Evolutionary conservation across 2,329 filamentous ascomycete species (phyloP), one percentile per base, ranked within the genome.

Genomic region (Verticillium tricorpus): DNA sequence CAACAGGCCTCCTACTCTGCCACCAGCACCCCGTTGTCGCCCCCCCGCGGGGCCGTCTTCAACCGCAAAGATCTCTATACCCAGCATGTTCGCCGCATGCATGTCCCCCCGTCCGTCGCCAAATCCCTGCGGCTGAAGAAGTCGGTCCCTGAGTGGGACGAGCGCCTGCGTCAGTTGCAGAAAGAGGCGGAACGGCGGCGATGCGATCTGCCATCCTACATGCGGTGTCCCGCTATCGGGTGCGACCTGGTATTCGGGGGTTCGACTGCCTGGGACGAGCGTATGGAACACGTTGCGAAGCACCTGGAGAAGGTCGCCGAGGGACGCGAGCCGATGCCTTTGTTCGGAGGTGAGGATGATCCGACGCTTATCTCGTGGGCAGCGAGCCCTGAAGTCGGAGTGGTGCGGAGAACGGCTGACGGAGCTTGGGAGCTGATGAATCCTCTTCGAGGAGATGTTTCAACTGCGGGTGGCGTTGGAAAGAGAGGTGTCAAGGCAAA

Each of bases 41-140:
- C 19, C 9, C 54, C 54, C 19, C 62, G 61, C 55, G 88, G 82
- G n/a, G 76, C 77, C 35, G 80, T 83, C 68, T 97, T 97, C 80
- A 96, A 96, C 75, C 89, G 93, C 69, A 96, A 96, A 72, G 93
- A 97, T 70, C 85, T 97, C 11, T 97, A 93, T 77, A 92, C 89
- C 0, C 92, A 96, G 70, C 94, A 97, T 71, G 82, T 94, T 2
- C 85, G 91, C 6, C 89, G 94, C 56, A 96, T 96, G 91, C 93
- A 97, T 71, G 80, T 84, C 0, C 83, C 85, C 0, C 73, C 81
- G 60, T 65, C 74, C 2, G 67, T 77, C 56, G 77, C 76, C 62
- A 77, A 74, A 60, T 71, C 74, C 61, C 68, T 73, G 31, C 75
- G 75, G 62, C 71, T 70, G 63, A 80, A 74, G 68, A 74, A 69